Percentiles rank a stretch among this genome's conserved stretches.
Evolutionary conservation across 345 rosid species (phyloP).

Genomic region (Hibiscus syriacus): DNA sequence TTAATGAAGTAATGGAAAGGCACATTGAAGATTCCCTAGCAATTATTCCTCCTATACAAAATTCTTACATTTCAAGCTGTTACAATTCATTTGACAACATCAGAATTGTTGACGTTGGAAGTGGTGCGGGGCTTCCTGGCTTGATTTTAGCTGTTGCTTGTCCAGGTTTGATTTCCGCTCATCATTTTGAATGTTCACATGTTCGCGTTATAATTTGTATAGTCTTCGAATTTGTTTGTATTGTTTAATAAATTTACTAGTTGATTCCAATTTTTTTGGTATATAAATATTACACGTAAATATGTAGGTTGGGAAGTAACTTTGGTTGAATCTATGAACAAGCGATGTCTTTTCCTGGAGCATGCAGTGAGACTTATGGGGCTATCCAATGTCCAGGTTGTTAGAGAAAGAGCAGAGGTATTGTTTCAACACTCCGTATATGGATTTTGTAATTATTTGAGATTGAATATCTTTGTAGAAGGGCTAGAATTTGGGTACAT

Average conservation of each 20-base stretch:
- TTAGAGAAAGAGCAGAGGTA: slow-evolving; percentile 92
- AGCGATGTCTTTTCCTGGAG: slow-evolving; percentile 85
- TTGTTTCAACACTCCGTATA: neutral
- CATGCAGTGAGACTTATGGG: slow-evolving; percentile 56
- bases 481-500: neutral
- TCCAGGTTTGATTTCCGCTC: slow-evolving; percentile 36
- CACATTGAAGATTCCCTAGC: slow-evolving; percentile 88
- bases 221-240: neutral
- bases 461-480: neutral
- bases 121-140: slow-evolving; percentile 90
- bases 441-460: neutral
- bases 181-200: neutral
- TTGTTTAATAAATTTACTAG: neutral
- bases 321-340: slow-evolving; percentile 72
- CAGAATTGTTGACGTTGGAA: slow-evolving; percentile 75
- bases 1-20: slow-evolving; percentile 63
- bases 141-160: slow-evolving; percentile 73
- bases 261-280: neutral
- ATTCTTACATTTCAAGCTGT: slow-evolving; percentile 36
- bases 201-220: neutral
- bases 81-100: slow-evolving; percentile 25
- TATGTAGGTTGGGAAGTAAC: slow-evolving; percentile 75
- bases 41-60: slow-evolving; percentile 49
- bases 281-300: neutral
- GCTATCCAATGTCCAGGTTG: slow-evolving; percentile 56